These are phyloP conservation scores for Vitis hybrid DNA, from an alignment of 177 flowering plant genomes.

Conservation along the genomic window DNA sequence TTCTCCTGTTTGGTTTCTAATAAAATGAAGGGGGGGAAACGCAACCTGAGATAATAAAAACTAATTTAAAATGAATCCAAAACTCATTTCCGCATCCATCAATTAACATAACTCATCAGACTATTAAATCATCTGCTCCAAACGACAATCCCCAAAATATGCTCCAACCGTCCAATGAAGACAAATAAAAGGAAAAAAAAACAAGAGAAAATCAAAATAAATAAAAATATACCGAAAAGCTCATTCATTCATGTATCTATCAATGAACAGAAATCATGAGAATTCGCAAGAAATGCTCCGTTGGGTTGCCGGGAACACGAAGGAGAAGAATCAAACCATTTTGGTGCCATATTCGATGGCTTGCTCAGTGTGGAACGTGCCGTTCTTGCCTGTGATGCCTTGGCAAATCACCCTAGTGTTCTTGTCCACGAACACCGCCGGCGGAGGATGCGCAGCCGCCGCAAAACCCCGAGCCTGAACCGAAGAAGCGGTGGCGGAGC, in stretches of 20 bases:
- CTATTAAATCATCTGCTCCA: too few species aligned
- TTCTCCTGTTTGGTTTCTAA: too few species aligned
- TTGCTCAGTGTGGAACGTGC: constrained; percentile 97
- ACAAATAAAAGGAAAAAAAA: not conserved
- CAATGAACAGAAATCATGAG: too few species aligned
- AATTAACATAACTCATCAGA: too few species aligned
- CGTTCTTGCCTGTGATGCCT: constrained; percentile 96
- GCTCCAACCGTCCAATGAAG: too few species aligned
- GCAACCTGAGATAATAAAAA: too few species aligned
- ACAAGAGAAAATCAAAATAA: not conserved
- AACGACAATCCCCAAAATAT: too few species aligned
- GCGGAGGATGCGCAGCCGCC: constrained; percentile 59
- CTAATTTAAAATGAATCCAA: too few species aligned
- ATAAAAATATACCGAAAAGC: not conserved
- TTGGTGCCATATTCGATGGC: constrained; percentile 99
- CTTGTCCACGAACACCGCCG: constrained; percentile 94
- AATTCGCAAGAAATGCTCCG: too few species aligned
- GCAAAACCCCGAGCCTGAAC: constrained; percentile 45
- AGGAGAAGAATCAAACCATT: constrained; percentile 37
- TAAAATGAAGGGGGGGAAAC: too few species aligned
- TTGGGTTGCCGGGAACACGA: too few species aligned
- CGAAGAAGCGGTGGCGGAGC: constrained; percentile 2
- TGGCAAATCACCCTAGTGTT: constrained; percentile 95
- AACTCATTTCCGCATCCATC: too few species aligned
- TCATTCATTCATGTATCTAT: not conserved